Evolutionary conservation across 768 basidiomycete genomes (phyloP), one percentile per base, ranked within the genome.

Genomic region (Lentinula raphanica): DNA sequence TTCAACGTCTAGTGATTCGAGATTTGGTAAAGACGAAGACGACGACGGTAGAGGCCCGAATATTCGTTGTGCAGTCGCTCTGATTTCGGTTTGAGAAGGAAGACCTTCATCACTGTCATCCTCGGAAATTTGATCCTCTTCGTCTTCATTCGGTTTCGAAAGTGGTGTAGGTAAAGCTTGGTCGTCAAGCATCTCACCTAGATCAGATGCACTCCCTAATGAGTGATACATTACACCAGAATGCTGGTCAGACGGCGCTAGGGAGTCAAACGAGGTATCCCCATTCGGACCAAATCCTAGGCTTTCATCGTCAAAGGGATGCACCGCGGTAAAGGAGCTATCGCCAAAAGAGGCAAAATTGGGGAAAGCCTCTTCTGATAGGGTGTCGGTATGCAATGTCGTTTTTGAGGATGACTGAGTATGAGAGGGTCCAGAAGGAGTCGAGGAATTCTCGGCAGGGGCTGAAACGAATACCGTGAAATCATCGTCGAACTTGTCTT

Each of bases 391-490:
- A 11, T 35, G 49, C n/a, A 32, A 36, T 36, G 19, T 50, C 8
- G 49, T n/a, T 3, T 19, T 7, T 11, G 49, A 21, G 11, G 31
- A 0, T 1, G 29, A 21, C 8, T 5, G 8, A 44, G 19, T 19
- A 23, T 44, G 42, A 3, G 46, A 31, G n/a, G 27, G 46, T 3
- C 28, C 8, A 31, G 13, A 12, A 29, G 13, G n/a, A n/a, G n/a
- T n/a, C n/a, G n/a, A n/a, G 49, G 29, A 21, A n/a, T 61, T 49
- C 29, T 38, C 61, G 28, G 65, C 58, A 46, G 74, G 81, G n/a
- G 86, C 87, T 31, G 86, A 85, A 17, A 90, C 79, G 61, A 90
- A 90, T 28, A 82, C 84, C 2, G 84, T 79, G 65, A 94, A 94
- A 68, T 94, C 88, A 64, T 93, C 91, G 55, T 92, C 91, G 63